phyloP scores from a whole-genome alignment of 1,284 basidiomycete genomes.

The Marasmius oreades region DNA sequence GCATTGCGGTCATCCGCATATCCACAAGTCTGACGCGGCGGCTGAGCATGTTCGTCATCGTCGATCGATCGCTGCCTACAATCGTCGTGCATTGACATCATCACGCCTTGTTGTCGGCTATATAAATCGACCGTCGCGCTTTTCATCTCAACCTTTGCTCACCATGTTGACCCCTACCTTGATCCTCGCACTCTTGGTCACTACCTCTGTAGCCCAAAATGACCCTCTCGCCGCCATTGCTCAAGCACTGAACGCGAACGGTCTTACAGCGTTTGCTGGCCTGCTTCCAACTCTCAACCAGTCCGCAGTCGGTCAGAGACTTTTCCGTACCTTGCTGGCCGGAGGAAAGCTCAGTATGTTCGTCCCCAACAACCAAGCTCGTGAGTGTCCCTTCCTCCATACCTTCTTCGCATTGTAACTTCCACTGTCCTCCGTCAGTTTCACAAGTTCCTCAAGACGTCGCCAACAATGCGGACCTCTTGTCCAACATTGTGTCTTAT shows the following conservation, averaged over 20 bases:
- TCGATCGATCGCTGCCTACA: no score
- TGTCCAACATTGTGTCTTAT: conserved; percentile 47
- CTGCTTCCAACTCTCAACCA: conserved; percentile 28
- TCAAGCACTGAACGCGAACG: conserved; percentile 28
- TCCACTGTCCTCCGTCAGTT: conserved; percentile 21
- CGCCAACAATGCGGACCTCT: conserved; percentile 27
- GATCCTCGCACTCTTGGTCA: conserved; percentile 11
- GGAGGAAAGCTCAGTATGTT: conserved; percentile 43
- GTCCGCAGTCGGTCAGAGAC: conserved; percentile 37
- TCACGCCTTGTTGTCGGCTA: no score
- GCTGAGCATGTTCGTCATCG: no score
- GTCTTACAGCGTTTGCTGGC: conserved; percentile 36
- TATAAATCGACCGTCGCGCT: no score
- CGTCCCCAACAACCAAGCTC: conserved; percentile 45
- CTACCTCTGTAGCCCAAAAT: conserved; percentile 16
- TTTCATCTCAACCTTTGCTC: neutral
- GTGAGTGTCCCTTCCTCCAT: conserved; percentile 26
- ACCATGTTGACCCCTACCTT: neutral
- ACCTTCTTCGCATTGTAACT: conserved; percentile 11
- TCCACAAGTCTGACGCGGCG: neutral
- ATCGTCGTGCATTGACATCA: no score
- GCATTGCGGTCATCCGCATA: neutral
- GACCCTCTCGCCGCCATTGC: conserved; percentile 29
- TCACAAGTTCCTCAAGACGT: conserved; percentile 31
- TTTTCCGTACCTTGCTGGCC: conserved; percentile 37